Evolutionary conservation across 345 rosid genomes (phyloP).

Genomic region (Balakata baccata): DNA sequence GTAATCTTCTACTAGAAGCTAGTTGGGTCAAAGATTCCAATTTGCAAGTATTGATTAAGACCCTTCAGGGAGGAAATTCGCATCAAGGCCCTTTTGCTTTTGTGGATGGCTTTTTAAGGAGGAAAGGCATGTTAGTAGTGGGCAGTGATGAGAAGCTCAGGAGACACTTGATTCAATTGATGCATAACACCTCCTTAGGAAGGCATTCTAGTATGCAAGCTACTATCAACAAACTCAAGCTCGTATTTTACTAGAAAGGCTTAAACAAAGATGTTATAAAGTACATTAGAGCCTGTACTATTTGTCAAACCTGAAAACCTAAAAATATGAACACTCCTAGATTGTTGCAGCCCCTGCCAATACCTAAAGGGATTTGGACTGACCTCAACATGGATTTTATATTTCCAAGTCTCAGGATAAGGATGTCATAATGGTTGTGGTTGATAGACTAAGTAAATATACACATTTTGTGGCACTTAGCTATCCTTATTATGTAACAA

Average conservation of each 20-base stretch:
- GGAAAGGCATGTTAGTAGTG: not conserved
- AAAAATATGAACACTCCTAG: not conserved
- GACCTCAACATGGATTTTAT: conserved; percentile 3
- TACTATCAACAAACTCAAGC: not conserved
- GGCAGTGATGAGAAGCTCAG: not conserved
- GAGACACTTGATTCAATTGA: not conserved
- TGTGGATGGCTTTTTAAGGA: not conserved
- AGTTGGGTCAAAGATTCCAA: not conserved
- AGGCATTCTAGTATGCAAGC: not conserved
- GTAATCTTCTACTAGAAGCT: not conserved
- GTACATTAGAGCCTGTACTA: not conserved
- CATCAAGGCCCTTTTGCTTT: not conserved
- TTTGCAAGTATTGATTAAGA: too few relatives aligned
- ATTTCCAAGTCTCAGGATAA: not conserved
- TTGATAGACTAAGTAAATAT: not conserved
- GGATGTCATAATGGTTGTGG: not conserved
- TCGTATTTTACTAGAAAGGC: not conserved
- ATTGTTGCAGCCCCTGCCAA: not conserved
- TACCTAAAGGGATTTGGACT: not conserved
- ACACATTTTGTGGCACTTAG: not conserved
- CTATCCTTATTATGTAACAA: not conserved
- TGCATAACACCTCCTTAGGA: not conserved
- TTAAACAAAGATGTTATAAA: not conserved
- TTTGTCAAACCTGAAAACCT: not conserved
- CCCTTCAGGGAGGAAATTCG: not conserved